phyloP scores from a whole-genome alignment of 2,329 filamentous ascomycete genomes.

The Penicillium sp. region DNA sequence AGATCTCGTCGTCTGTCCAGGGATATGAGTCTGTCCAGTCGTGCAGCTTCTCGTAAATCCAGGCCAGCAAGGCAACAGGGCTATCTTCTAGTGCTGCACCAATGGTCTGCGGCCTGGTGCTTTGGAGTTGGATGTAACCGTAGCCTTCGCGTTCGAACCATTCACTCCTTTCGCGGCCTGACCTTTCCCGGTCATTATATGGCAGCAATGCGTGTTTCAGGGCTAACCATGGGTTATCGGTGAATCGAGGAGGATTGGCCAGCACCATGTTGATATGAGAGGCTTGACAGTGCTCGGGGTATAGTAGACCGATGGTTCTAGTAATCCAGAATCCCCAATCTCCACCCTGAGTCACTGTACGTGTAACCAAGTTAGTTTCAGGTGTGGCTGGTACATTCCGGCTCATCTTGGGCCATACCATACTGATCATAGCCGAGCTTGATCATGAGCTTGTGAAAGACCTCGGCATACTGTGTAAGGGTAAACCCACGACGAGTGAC shows the following conservation, averaged over 20 bases:
- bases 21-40: conserved; percentile 73
- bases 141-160: conserved; percentile 27
- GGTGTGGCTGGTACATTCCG: not conserved
- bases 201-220: conserved; percentile 24
- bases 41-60: conserved; percentile 79
- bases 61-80: conserved; percentile 69
- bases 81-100: conserved; percentile 68
- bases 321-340: conserved; percentile 70
- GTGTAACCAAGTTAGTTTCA: not conserved
- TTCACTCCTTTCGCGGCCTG: conserved; percentile 16
- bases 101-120: conserved; percentile 71
- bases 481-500: conserved; percentile 52
- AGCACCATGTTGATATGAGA: conserved; percentile 63
- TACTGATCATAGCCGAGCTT: conserved; percentile 66
- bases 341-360: conserved; percentile 58
- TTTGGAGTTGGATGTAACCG: conserved; percentile 60
- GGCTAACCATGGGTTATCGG: conserved; percentile 57
- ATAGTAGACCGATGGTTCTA: conserved; percentile 59
- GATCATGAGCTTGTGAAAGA: conserved; percentile 66
- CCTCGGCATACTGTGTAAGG: conserved; percentile 63
- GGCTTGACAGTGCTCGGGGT: conserved; percentile 59
- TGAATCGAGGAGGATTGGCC: conserved; percentile 50
- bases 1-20: conserved; percentile 74
- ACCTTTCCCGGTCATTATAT: conserved; percentile 19
- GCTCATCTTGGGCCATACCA: conserved; percentile 28